Evolutionary conservation across 2,329 filamentous ascomycete species (phyloP), one percentile per base, ranked within the genome.

Genomic region (Ophiocordyceps camponoti-leonardi): DNA sequence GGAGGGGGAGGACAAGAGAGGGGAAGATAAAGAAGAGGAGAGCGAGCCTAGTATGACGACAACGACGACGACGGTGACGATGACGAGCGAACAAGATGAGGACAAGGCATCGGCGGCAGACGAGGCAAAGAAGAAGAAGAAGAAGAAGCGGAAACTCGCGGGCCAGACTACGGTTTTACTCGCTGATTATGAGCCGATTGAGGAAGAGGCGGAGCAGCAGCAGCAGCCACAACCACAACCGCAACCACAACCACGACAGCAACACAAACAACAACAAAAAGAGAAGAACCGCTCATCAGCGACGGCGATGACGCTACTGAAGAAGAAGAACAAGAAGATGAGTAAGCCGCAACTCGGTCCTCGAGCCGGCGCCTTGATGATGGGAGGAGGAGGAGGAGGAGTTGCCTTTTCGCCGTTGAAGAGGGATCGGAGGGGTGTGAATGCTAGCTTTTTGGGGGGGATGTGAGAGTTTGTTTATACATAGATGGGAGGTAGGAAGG

Each of bases 321-420:
- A 71, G 50, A 65, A 61, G 7, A 74, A 69, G 60, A 79, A 76
- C 58, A 86, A 81, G 69, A 87, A 82, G 7, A 35, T 30, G 23
- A 52, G 47, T 41, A 43, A 49, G 18, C 43, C 50, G 30, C 49
- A 46, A 14, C 46, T 51, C 7, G 30, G 26, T 3, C 20, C 31
- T 22, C 50, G 50, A 49, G 60, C n/a, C 4, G 26, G 42, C 50
- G 68, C 62, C 55, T 72, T 63, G 0, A 75, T 81, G 44, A 28
- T 28, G 26, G 26, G 26, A 28, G 26, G 26, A 28, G 26, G 6
- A 28, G 26, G 26, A 28, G 54, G 69, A 13, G 67, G 67, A 13
- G 64, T 63, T 18, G 56, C 68, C 4, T 86, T 87, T 58, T 86
- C 82, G 18, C 83, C 83, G 8, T 62, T 87, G 48, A 87, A 87